Evolutionary conservation across 345 rosid species (phyloP).

Genomic region (Euphorbia lathyris): DNA sequence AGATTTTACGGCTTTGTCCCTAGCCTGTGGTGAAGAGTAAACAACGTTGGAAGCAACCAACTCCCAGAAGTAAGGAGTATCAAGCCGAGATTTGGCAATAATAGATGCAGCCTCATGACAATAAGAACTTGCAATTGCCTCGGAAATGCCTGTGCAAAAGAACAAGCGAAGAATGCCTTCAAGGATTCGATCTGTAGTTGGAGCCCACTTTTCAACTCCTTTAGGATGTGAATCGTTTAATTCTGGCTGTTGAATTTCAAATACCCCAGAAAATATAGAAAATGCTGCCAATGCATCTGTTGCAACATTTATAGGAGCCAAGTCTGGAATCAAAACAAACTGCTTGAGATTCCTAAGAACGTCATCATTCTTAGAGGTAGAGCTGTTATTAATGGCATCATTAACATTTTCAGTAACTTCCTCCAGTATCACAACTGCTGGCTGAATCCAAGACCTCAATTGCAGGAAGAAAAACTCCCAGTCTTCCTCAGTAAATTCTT

Average conservation of each 20-base stretch:
- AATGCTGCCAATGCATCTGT: slow-evolving; percentile 67
- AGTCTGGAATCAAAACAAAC: slow-evolving; percentile 51
- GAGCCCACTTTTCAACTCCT: slow-evolving; percentile 51
- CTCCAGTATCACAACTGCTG: slow-evolving; percentile 88
- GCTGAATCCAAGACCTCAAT: slow-evolving; percentile 71
- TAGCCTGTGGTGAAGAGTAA: slow-evolving; percentile 53
- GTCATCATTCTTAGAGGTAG: slow-evolving; percentile 41
- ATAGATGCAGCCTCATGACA: slow-evolving; percentile 61
- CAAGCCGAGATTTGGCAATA: slow-evolving; percentile 57
- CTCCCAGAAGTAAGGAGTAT: slow-evolving; percentile 68
- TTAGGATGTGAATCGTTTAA: slow-evolving; percentile 29
- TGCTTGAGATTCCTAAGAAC: slow-evolving; percentile 47
- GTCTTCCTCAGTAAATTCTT: slow-evolving; percentile 73
- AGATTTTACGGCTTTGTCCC: slow-evolving; percentile 83
- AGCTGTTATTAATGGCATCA: slow-evolving; percentile 41
- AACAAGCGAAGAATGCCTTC: slow-evolving; percentile 85
- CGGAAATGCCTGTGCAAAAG: slow-evolving; percentile 83
- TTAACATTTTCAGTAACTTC: slow-evolving; percentile 76
- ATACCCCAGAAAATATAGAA: slow-evolving; percentile 44
- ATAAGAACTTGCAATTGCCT: slow-evolving; percentile 69
- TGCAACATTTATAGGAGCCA: slow-evolving; percentile 45
- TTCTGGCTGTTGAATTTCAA: slow-evolving; percentile 34
- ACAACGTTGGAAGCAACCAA: slow-evolving; percentile 63
- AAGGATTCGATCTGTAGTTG: slow-evolving; percentile 54
- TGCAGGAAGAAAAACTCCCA: slow-evolving; percentile 75